Evolutionary conservation across 1,284 basidiomycete genomes (phyloP), one percentile per base, ranked within the genome.

Genomic region (Cystobasidium pallidum): DNA sequence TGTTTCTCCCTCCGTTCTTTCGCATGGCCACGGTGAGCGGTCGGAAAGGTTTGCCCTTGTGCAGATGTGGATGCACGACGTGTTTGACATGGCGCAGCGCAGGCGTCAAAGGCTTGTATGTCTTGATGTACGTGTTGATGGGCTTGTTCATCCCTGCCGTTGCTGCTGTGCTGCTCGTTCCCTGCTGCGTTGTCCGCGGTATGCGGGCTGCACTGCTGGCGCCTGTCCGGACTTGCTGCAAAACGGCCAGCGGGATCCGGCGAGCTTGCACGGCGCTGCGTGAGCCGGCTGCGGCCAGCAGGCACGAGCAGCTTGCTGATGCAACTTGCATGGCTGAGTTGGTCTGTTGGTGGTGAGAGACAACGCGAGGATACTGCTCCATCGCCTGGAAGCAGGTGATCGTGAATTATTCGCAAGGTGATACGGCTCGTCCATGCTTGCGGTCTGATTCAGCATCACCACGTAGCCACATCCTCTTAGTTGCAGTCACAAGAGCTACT

Each of bases 81-180:
- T 89, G 86, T 54, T 88, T 86, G 66, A 96, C 86, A 82, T 97
- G 94, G 54, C 94, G 91, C 59, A 95, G 86, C 77, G 89, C 87
- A 2, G 91, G 91, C 0, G 91, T 88, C 74, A 93, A 84, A 75
- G 92, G 92, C 80, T 94, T 93, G 83, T 90, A 94, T 10, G 89
- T 92, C 84, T 94, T 94, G 85, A 89, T 93, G 73, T 81, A 63
- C 34, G 64, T 66, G 62, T 64, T 64, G 43, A 64, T 51, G 43
- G 62, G 62, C 47, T 36, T 43, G 47, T 64, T 64, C 19, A 13
- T 32, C 45, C 19, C 43, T 34, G 54, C n/a, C 17, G 55, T 58
- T 30, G 54, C 57, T 36, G 34, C 34, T n/a, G 54, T 58, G 30
- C 54, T 68, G 26, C 66, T 49, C 24, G 52, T 61, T 32, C 66